These are phyloP conservation scores for Aureobasidium zeae DNA, from an alignment of 2,329 filamentous ascomycete species.

Conservation along the genomic window DNA sequence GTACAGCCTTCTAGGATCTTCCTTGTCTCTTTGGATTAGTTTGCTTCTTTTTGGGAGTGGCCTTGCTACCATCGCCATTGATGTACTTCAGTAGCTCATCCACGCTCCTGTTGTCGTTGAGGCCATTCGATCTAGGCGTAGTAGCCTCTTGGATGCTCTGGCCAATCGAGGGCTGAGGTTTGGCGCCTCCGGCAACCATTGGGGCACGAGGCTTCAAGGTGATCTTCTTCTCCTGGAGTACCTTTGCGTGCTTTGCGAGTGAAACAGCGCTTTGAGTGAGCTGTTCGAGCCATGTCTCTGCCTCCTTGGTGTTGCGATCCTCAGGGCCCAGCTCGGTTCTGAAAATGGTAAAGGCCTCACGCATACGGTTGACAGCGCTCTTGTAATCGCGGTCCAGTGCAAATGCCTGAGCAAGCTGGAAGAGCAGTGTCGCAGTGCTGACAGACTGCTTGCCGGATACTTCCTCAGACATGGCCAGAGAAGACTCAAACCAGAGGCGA, in stretches of 20 bases:
- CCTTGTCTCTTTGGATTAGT: conserved; percentile 34
- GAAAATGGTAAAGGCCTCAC: conserved; percentile 95
- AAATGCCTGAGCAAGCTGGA: conserved; percentile 92
- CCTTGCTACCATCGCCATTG: conserved; percentile 52
- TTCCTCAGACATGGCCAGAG: conserved; percentile 76
- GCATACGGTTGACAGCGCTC: conserved; percentile 84
- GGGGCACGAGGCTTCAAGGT: conserved; percentile 33
- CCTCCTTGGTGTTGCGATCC: conserved; percentile 96
- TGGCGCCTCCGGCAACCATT: conserved; percentile 48
- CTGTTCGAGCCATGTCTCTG: conserved; percentile 91
- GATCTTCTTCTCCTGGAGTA: conserved; percentile 56
- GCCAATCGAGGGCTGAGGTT: conserved; percentile 54
- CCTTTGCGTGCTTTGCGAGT: conserved; percentile 88
- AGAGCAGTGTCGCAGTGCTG: conserved; percentile 87
- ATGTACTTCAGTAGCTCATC: conserved; percentile 93
- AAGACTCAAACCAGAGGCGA: conserved; percentile 77
- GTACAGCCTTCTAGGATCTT: background rate
- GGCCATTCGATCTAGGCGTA: conserved; percentile 5
- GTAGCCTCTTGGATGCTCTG: conserved; percentile 31
- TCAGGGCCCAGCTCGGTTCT: conserved; percentile 73
- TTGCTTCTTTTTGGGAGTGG: conserved; percentile 37
- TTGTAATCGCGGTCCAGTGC: conserved; percentile 95
- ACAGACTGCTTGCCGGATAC: conserved; percentile 84
- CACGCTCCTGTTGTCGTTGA: conserved; percentile 53
- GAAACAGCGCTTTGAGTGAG: conserved; percentile 91